Evolutionary conservation across 2,329 filamentous ascomycete species (phyloP).

Genomic region (Endothia cerciana): DNA sequence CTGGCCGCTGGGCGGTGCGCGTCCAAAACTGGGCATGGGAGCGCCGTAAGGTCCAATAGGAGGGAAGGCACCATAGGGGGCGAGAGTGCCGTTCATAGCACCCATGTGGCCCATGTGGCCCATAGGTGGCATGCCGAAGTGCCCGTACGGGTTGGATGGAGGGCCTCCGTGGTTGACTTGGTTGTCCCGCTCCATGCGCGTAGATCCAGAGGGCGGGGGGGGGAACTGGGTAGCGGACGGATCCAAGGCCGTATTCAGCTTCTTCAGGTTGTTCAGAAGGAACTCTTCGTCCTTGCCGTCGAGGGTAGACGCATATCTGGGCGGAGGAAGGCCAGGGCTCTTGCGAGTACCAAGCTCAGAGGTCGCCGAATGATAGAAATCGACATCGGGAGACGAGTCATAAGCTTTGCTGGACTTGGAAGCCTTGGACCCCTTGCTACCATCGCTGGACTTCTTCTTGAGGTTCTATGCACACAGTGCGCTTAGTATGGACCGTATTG

Average conservation of each 20-base stretch:
- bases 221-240: background rate
- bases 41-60: constrained; percentile 12
- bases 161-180: constrained; percentile 10
- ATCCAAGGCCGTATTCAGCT: constrained; percentile 2
- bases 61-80: constrained; percentile 18
- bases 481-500: background rate
- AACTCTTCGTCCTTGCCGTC: constrained; percentile 26
- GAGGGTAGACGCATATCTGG: constrained; percentile 18
- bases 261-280: constrained; percentile 25
- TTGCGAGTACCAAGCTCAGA: constrained; percentile 13
- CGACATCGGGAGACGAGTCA: constrained; percentile 11
- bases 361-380: constrained; percentile 19
- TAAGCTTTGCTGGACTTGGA: constrained; percentile 3
- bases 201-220: background rate
- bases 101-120: constrained; percentile 7
- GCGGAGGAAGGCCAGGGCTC: constrained; percentile 4
- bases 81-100: too few relatives aligned
- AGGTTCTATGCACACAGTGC: constrained; percentile 13
- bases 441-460: constrained; percentile 21
- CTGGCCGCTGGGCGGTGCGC: constrained; percentile 3
- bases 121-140: constrained; percentile 11
- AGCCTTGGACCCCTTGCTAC: constrained; percentile 16
- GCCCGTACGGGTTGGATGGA: constrained; percentile 10
- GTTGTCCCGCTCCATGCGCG: constrained; percentile 13
- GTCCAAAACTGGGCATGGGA: constrained; percentile 1